phyloP scores from a whole-genome alignment of 2,329 filamentous ascomycete genomes.

The Pleurostoma richardsiae region DNA sequence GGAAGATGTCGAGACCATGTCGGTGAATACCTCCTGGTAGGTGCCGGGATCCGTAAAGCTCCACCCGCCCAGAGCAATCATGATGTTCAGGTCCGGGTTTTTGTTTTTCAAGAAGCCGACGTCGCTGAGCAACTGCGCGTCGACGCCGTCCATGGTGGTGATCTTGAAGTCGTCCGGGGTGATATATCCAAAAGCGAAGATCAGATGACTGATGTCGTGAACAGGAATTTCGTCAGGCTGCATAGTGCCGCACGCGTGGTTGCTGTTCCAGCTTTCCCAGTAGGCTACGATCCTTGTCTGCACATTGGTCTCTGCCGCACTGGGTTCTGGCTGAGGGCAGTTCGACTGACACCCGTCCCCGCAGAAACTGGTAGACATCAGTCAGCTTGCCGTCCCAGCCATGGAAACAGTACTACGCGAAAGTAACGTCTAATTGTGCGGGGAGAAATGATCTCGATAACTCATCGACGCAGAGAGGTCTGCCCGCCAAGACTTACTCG shows the following conservation, averaged over 20 bases:
- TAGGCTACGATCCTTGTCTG: conserved; percentile 14
- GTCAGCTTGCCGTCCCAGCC: too few relatives aligned
- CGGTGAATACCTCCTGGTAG: conserved; percentile 15
- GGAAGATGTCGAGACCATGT: conserved; percentile 11
- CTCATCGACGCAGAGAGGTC: too few relatives aligned
- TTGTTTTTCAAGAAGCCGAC: conserved; percentile 23
- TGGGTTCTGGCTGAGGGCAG: neutral
- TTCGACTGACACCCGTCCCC: conserved; percentile 2
- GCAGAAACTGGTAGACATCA: conserved; percentile 8
- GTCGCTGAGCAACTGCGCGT: conserved; percentile 14
- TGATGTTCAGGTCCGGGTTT: conserved; percentile 24
- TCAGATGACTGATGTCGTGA: conserved; percentile 23
- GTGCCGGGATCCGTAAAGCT: conserved; percentile 18
- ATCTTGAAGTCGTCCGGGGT: conserved; percentile 22
- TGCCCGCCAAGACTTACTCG: conserved; percentile 4
- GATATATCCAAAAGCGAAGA: conserved; percentile 25
- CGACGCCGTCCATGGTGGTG: conserved; percentile 2
- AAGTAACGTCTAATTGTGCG: too few relatives aligned
- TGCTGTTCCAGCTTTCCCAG: conserved; percentile 16
- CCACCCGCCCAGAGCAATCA: conserved; percentile 35
- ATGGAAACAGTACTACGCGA: too few relatives aligned
- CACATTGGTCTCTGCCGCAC: neutral
- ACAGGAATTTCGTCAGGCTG: conserved; percentile 17
- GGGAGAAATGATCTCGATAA: too few relatives aligned
- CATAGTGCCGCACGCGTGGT: conserved; percentile 10